phyloP scores from a whole-genome alignment of 1,139 yeast species.

The Suhomyces bribrorum region DNA sequence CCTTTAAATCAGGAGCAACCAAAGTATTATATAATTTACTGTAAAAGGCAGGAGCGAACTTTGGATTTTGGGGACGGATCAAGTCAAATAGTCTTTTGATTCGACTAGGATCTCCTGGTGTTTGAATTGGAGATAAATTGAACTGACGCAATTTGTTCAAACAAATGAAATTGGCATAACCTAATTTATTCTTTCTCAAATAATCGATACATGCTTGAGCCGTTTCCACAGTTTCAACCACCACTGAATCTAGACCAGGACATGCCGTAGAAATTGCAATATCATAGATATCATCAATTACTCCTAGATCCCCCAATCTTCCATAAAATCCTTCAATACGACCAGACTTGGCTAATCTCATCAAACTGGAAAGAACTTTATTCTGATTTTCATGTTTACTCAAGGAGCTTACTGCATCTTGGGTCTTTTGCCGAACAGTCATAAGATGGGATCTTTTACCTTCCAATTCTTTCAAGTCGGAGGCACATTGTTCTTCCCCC shows the following conservation, averaged over 20 bases:
- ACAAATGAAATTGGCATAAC: constrained; percentile 86
- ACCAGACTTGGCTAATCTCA: constrained; percentile 74
- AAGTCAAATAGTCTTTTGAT: constrained; percentile 86
- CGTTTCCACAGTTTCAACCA: constrained; percentile 89
- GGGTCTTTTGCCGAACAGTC: constrained; percentile 58
- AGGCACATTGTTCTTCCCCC: constrained; percentile 59
- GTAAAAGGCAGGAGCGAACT: constrained; percentile 85
- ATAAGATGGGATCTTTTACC: constrained; percentile 57
- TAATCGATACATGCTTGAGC: constrained; percentile 92
- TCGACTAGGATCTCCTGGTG: constrained; percentile 66
- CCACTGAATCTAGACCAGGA: constrained; percentile 87
- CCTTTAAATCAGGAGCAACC: constrained; percentile 75
- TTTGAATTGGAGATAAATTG: constrained; percentile 58
- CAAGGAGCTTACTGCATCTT: constrained; percentile 63
- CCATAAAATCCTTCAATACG: constrained; percentile 87
- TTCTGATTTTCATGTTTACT: constrained; percentile 66
- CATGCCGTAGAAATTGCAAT: constrained; percentile 95
- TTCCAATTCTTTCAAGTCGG: constrained; percentile 50
- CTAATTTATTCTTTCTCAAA: constrained; percentile 78
- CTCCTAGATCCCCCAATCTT: constrained; percentile 86
- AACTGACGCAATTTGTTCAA: constrained; percentile 71
- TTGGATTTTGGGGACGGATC: constrained; percentile 63
- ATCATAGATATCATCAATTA: constrained; percentile 84
- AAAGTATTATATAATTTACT: constrained; percentile 84
- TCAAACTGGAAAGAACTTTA: constrained; percentile 69